A percentile compares a stretch with the other conserved stretches of the same genome.
These are phyloP conservation scores for Phytophthora europaea DNA, from an alignment of 352 stramenopile genomes.

Conservation along the genomic window DNA sequence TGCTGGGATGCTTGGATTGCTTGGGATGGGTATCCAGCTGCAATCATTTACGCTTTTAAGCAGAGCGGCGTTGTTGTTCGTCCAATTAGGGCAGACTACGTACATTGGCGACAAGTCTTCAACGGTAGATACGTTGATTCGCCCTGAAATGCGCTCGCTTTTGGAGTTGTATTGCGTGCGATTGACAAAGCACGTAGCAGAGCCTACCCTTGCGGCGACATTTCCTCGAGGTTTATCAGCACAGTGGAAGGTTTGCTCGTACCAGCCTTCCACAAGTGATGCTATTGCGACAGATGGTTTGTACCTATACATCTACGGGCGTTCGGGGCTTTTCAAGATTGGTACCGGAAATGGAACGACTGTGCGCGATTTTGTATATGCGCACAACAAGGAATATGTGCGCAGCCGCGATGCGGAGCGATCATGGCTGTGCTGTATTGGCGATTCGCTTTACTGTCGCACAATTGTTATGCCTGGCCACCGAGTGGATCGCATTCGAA, in stretches of 20 bases:
- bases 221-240: slow-evolving; percentile 64
- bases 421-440: slow-evolving; percentile 84
- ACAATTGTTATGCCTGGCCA: slow-evolving; percentile 77
- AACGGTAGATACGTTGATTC: slow-evolving; percentile 11
- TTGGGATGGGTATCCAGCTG: slow-evolving; percentile 66
- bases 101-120: slow-evolving; percentile 5
- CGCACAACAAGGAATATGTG: slow-evolving; percentile 65
- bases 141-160: slow-evolving; percentile 33
- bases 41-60: slow-evolving; percentile 75
- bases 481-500: slow-evolving; percentile 71
- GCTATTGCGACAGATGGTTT: slow-evolving; percentile 75
- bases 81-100: slow-evolving; percentile 36
- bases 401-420: slow-evolving; percentile 71
- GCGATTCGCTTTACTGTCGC: slow-evolving; percentile 70
- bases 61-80: slow-evolving; percentile 46
- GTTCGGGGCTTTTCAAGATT: slow-evolving; percentile 73
- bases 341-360: slow-evolving; percentile 74
- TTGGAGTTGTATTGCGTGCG: slow-evolving; percentile 41
- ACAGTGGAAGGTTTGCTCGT: slow-evolving; percentile 76
- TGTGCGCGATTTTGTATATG: slow-evolving; percentile 78
- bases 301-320: slow-evolving; percentile 77
- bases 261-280: slow-evolving; percentile 73
- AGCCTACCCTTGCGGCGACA: slow-evolving; percentile 51
- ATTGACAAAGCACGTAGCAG: slow-evolving; percentile 40
- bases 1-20: slow-evolving; percentile 47